Conservation (phyloP, 176 grass and related monocot genomes). For the Triticum urartu region DNA sequence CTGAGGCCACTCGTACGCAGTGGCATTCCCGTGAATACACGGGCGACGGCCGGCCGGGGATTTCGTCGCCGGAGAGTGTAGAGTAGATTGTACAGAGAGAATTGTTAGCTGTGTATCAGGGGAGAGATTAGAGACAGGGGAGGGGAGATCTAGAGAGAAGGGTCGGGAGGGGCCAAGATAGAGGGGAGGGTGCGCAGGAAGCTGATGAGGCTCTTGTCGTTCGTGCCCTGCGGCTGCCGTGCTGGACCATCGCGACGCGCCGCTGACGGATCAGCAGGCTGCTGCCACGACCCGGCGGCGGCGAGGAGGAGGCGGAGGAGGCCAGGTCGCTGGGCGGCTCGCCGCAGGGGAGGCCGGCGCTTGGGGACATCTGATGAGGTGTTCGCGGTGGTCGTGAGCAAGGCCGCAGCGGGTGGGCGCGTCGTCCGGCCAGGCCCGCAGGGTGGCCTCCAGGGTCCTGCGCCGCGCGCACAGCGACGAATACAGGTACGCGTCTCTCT, state of each 20-base stretch:
- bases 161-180: slow-evolving; percentile 22
- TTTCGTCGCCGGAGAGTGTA: background rate
- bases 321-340: background rate
- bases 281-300: background rate
- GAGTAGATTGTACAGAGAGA: background rate
- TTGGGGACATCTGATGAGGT: slow-evolving; percentile 62
- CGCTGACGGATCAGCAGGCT: slow-evolving; percentile 10
- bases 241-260: slow-evolving; percentile 53
- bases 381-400: background rate
- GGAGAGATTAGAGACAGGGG: background rate
- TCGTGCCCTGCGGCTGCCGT: slow-evolving; percentile 60
- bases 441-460: slow-evolving; percentile 28
- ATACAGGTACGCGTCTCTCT: slow-evolving; percentile 11
- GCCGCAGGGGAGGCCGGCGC: slow-evolving; percentile 44
- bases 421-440: slow-evolving; percentile 14
- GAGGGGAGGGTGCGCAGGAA: slow-evolving; percentile 45
- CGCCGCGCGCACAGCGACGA: slow-evolving; percentile 34
- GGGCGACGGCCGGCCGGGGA: background rate
- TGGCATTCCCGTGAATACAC: slow-evolving; percentile 17
- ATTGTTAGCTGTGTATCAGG: too few species aligned
- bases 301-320: slow-evolving; percentile 34
- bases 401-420: background rate
- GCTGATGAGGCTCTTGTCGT: slow-evolving; percentile 66
- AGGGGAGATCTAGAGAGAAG: background rate
- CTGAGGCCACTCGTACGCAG: slow-evolving; percentile 13